Evolutionary conservation across 257 asterid genomes (phyloP), one percentile per base, ranked within the genome.

Genomic region (Fraxinus cuspidata): DNA sequence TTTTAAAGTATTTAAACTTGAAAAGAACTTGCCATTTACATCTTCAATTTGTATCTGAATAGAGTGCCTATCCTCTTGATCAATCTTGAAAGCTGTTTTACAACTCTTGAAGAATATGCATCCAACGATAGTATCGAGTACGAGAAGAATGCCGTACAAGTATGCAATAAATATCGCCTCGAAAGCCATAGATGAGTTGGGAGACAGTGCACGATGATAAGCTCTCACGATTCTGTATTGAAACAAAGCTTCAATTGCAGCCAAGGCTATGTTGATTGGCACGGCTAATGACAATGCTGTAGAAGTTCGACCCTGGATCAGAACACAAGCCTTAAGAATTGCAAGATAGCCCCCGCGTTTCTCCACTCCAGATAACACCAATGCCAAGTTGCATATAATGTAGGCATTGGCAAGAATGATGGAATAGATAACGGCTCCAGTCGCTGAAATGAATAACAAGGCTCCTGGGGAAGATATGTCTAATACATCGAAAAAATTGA

Each of bases 281-380:
- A 89, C 83, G 2, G 89, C 89, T 73, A 92, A 69, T 2, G 91
- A 81, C 34, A 92, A 82, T n/a, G 94, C 97, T 68, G 92, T 88
- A 60, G 80, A 73, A 42, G 80, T 83, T 80, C 89, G 87, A n/a
- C 91, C 88, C 70, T 71, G 80, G 23, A 90, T 80, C 72, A 90
- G 37, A 71, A 79, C 71, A 72, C 84, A 82, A 1, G 92, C 90
- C 84, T 81, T 86, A 23, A 86, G 82, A 49, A 90, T 83, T 10
- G 88, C 79, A 32, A 75, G n/a, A 58, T 80, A 80, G 1, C 97
- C 97, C 19, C 91, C 89, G 0, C 47, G 60, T 34, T 77, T 84
- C 37, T 89, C 92, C 23, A 79, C 65, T 70, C 88, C 97, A 6
- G 97, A 86, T 51, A 82, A 47, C 3, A 88, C 78, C 80, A 82